Conservation (phyloP, 176 grass and related monocot genomes). For the Phragmites australis region DNA sequence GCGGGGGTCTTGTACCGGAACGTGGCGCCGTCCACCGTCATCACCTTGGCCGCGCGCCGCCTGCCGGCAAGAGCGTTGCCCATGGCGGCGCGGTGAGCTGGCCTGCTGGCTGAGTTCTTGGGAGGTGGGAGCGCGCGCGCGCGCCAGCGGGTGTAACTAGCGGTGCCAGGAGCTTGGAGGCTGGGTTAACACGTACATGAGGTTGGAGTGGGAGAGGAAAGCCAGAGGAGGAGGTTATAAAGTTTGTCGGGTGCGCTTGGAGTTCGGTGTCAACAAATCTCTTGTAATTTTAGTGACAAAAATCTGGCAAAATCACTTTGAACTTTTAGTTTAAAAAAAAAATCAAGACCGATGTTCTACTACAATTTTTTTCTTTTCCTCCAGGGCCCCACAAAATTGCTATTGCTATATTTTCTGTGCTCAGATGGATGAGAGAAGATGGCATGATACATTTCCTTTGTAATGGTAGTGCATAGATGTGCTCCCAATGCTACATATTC, state of each 20-base stretch:
- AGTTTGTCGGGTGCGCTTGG: background rate
- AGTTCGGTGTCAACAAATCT: conserved; percentile 35
- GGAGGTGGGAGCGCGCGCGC: background rate
- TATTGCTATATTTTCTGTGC: no score
- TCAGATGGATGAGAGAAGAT: background rate
- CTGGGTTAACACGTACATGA: conserved; percentile 14
- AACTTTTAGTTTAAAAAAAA: no score
- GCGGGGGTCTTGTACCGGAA: conserved; percentile 61
- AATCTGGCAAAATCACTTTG: no score
- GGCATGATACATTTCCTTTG: background rate
- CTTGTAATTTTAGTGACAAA: no score
- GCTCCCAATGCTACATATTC: background rate
- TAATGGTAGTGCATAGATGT: no score
- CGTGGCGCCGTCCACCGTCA: conserved; percentile 94
- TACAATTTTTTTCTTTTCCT: no score
- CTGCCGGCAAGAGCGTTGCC: conserved; percentile 68
- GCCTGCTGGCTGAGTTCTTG: background rate
- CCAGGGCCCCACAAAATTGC: no score
- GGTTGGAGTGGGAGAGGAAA: conserved; percentile 21
- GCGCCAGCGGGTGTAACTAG: background rate
- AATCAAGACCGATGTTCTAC: no score
- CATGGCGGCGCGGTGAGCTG: conserved; percentile 30
- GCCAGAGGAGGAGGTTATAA: conserved; percentile 38
- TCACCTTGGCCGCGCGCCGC: conserved; percentile 80
- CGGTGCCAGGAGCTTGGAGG: background rate